These are phyloP conservation scores for Oidium heveae DNA, from an alignment of 2,329 filamentous ascomycete species.

Conservation along the genomic window DNA sequence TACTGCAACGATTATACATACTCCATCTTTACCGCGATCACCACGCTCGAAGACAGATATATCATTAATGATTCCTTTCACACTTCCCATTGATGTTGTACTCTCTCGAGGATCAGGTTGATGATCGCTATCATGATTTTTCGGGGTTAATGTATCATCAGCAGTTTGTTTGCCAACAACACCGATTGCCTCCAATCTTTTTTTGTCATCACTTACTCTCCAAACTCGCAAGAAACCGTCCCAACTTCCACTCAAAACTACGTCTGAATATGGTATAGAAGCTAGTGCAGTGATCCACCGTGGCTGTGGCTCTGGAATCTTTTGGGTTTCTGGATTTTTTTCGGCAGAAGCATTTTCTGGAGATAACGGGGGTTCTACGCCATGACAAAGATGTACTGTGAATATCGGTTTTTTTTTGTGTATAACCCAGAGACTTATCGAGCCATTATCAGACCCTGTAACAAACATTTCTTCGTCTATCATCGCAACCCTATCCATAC, in stretches of 20 bases:
- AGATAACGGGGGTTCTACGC: conserved; percentile 46
- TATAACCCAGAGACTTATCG: conserved; percentile 64
- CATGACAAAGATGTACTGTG: conserved; percentile 59
- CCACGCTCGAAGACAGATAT: conserved; percentile 71
- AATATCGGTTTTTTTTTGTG: conserved; percentile 80
- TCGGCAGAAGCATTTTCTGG: conserved; percentile 53
- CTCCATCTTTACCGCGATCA: conserved; percentile 45
- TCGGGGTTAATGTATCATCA: not conserved
- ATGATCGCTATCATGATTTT: conserved; percentile 3
- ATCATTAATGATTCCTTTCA: conserved; percentile 59
- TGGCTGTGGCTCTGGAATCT: conserved; percentile 39
- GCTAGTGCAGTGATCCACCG: conserved; percentile 77
- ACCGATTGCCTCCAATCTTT: conserved; percentile 47
- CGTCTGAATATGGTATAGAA: conserved; percentile 70
- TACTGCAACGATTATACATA: conserved; percentile 67
- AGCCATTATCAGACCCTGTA: conserved; percentile 79
- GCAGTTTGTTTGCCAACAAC: conserved; percentile 21
- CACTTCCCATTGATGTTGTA: not conserved
- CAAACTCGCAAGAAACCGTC: conserved; percentile 71
- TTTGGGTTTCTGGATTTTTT: conserved; percentile 29
- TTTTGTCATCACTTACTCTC: conserved; percentile 64
- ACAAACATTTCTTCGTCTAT: conserved; percentile 75
- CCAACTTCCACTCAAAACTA: conserved; percentile 84
- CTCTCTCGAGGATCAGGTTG: not conserved
- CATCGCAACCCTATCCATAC: conserved; percentile 77